Base-by-base conservation (phyloP, 768 basidiomycete genomes). In the Mrakia gelida region DNA sequence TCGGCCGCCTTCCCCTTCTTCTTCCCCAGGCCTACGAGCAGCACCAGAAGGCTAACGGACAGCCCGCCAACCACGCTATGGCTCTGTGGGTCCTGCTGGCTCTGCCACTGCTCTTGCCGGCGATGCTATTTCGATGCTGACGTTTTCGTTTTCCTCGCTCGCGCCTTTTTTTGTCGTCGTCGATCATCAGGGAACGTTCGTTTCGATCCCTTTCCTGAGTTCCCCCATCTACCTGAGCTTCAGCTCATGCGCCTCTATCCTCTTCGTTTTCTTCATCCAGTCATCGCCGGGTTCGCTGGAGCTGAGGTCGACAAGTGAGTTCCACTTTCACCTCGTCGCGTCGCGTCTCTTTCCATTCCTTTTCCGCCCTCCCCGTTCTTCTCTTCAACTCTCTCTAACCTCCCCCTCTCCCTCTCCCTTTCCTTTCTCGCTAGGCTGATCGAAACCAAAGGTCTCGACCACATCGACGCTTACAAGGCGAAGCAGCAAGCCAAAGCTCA, bases 371-470 rank as follows among this genome's bases (percentile, higher is more conserved):
- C 62, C 32, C n/a, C 15, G 7, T 63, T n/a, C 62, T 63, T 13
- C 62, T 63, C 32, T 11, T 21, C 32, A 16, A 15, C 32, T 16
- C 38, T 38, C 38, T 3, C 38, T 38, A 38, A 38, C 38, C 38
- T 34, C 65, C 21, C 32, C 11, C 9, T 45, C 45, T 43, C 41
- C 41, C 41, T 43, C 41, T 45, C 45, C 45, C 45, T 13, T 10
- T 3, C 45, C 68, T 23, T 21, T 32, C 13, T 11, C 86, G 80
- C 85, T 30, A 84, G 85, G 82, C 81, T 85, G 71, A 83, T 85
- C 80, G 85, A 85, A 81, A 85, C 85, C 79, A 85, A 85, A 81
- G 86, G 85, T 3, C 71, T 82, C 52, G 81, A 83, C 79, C 81
- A 79, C 67, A 32, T 83, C 56, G 82, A 82, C 67, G 65, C 63